These are phyloP conservation scores for Microsporum audouinii DNA, from an alignment of 2,329 filamentous ascomycete species.

Conservation along the genomic window DNA sequence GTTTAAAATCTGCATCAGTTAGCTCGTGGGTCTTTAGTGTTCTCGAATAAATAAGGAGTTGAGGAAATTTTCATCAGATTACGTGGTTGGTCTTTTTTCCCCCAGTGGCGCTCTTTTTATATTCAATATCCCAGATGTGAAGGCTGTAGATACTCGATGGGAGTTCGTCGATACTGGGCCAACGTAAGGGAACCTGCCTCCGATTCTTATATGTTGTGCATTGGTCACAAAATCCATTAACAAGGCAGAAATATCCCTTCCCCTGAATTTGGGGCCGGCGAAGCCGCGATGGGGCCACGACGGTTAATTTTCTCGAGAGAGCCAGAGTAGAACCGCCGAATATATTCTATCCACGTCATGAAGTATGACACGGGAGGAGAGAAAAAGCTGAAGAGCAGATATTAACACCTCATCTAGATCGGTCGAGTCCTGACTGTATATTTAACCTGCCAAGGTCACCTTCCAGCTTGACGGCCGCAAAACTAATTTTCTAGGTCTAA, in stretches of 20 bases:
- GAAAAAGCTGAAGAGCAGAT: background rate
- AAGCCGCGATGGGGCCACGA: no score
- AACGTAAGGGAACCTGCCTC: no score
- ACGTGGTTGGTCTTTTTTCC: background rate
- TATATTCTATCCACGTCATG: background rate
- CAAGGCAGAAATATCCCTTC: no score
- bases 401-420: background rate
- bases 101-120: background rate
- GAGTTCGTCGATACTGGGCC: no score
- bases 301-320: background rate
- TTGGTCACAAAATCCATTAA: no score
- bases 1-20: background rate
- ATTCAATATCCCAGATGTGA: no score
- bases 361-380: background rate
- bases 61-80: background rate
- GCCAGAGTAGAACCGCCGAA: background rate
- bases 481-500: background rate
- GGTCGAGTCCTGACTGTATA: background rate
- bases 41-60: background rate
- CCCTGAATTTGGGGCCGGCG: no score
- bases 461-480: background rate
- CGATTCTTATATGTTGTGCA: no score
- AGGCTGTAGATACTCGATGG: no score
- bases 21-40: background rate
- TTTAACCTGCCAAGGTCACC: background rate